These are phyloP conservation scores for Raddia guianensis DNA, from an alignment of 176 grass and related monocot species.

Conservation along the genomic window DNA sequence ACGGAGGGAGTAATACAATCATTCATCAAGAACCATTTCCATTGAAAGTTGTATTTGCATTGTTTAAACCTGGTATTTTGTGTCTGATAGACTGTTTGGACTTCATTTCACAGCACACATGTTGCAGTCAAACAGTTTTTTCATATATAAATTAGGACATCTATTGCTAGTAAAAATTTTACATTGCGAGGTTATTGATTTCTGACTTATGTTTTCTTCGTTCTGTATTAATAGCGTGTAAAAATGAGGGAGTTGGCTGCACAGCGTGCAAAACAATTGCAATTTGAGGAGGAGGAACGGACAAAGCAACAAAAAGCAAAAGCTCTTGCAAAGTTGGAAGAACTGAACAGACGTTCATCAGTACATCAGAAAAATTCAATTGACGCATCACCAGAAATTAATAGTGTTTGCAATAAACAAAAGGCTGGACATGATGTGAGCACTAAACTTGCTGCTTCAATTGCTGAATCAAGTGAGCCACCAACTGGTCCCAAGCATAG, in stretches of 20 bases:
- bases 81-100: slow-evolving; percentile 18
- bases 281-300: slow-evolving; percentile 90
- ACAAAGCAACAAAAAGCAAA: slow-evolving; percentile 87
- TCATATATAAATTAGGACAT: neutral
- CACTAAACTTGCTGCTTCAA: slow-evolving; percentile 28
- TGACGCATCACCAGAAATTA: slow-evolving; percentile 35
- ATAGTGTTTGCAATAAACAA: slow-evolving; percentile 38
- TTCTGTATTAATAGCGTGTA: slow-evolving; percentile 58
- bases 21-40: neutral
- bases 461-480: slow-evolving; percentile 19
- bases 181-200: slow-evolving; percentile 13
- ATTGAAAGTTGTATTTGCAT: neutral
- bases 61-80: slow-evolving; percentile 27
- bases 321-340: slow-evolving; percentile 92
- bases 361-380: slow-evolving; percentile 50
- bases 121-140: slow-evolving; percentile 19
- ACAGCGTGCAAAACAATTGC: slow-evolving; percentile 80
- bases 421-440: slow-evolving; percentile 32
- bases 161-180: slow-evolving; percentile 16
- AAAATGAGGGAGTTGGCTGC: slow-evolving; percentile 88
- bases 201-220: slow-evolving; percentile 35
- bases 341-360: slow-evolving; percentile 75
- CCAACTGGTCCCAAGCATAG: slow-evolving; percentile 35
- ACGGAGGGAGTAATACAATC: no score
- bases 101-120: slow-evolving; percentile 21